Base-by-base conservation (phyloP, 345 rosid species). In the Rhodamnia rubescens region DNA sequence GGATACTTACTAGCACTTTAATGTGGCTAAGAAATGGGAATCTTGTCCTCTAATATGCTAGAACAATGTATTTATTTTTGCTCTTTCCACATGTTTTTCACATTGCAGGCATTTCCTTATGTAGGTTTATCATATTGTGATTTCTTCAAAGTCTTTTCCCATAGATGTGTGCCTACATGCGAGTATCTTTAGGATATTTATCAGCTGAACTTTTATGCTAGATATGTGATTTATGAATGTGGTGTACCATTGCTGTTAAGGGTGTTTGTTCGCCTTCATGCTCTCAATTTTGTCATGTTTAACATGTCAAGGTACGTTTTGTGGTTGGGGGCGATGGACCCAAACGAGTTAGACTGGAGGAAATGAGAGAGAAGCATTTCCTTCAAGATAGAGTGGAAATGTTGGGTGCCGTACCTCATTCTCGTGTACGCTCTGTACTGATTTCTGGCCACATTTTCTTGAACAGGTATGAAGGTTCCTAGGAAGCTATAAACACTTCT, bases 321-420 rank as follows among this genome's bases (percentile, higher is more conserved):
- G 90, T 95, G 85, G 93, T 97, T 88, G 98, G 98, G 59, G 98
- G 98, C 21, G 99, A 97, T 90, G 98, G 98, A 85, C 99, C 98
- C 2, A 96, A 97, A 89, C 92, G 98, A 52, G 98, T 96, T 69
- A 85, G 98, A 54, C 86, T 96, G 85, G 98, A 95, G 87, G 99
- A 97, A 90, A 97, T 97, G 98, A 93, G 99, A 91, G 98, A 95
- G 86, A 97, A 94, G 75, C 98, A 97, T 90, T 97, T 97, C 82
- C 96, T 95, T 74, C 99, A 97, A 90, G 99, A 97, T 89, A 91
- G 96, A 91, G 98, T 97, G 7, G 96, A 97, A 86, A 97, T 96
- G 99, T 69, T 97, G 55, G 98, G 99, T 85, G 98, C 96, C 75
- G 97, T 96, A 20, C 98, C 95, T 5, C 99, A 96, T 92, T 92